phyloP scores from a whole-genome alignment of 2,329 filamentous ascomycete genomes.

The Amphichorda felina region DNA sequence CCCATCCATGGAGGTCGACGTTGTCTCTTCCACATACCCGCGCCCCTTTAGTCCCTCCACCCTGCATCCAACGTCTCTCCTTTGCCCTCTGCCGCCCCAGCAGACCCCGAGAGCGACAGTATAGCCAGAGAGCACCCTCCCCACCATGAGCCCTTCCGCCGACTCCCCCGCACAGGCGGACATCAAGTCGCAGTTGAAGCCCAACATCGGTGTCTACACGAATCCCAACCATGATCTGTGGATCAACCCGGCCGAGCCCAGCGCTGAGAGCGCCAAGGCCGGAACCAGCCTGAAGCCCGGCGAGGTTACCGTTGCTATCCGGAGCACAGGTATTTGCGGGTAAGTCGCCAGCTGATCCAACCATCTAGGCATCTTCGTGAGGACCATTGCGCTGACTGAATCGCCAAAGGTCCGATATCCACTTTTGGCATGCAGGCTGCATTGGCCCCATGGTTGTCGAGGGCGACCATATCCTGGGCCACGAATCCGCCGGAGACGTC shows the following conservation, averaged over 20 bases:
- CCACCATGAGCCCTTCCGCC: slow-evolving; percentile 22
- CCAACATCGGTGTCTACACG: slow-evolving; percentile 93
- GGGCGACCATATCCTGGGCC: slow-evolving; percentile 82
- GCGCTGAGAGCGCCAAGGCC: slow-evolving; percentile 59
- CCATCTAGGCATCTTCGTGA: not conserved
- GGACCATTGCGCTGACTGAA: not conserved
- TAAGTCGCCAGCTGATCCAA: slow-evolving; percentile 26
- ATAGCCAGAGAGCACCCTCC: not conserved
- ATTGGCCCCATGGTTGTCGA: slow-evolving; percentile 94
- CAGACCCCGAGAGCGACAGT: not conserved
- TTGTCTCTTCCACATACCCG: too few relatives aligned
- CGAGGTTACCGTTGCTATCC: slow-evolving; percentile 79
- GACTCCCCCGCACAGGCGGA: slow-evolving; percentile 13
- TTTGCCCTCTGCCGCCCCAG: not conserved
- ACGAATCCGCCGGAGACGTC: slow-evolving; percentile 81
- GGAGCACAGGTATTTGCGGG: slow-evolving; percentile 95
- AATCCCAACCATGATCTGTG: slow-evolving; percentile 88
- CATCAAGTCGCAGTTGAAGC: slow-evolving; percentile 36
- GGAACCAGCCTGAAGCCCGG: slow-evolving; percentile 61
- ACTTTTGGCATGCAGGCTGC: slow-evolving; percentile 93
- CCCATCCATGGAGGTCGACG: not conserved
- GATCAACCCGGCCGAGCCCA: slow-evolving; percentile 69
- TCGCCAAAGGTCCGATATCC: slow-evolving; percentile 67
- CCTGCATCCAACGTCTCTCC: not conserved
- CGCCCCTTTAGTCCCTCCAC: too few relatives aligned